phyloP scores from a whole-genome alignment of 2,329 filamentous ascomycete species.

The Microascus cirrosus region DNA sequence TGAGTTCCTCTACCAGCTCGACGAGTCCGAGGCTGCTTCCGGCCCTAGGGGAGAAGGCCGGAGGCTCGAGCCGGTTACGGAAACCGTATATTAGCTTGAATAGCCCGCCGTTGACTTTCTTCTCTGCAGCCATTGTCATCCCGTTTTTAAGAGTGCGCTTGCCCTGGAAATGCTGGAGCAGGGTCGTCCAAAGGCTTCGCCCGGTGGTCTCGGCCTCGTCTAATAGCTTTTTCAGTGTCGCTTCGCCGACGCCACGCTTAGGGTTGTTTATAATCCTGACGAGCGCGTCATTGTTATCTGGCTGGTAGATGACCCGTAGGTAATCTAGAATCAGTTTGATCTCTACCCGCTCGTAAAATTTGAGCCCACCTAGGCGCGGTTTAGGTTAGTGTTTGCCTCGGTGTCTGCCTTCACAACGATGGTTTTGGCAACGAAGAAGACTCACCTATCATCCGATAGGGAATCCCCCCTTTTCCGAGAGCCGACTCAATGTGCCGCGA shows the following conservation, averaged over 20 bases:
- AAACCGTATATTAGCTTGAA: conserved; percentile 28
- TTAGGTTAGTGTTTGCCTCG: background rate
- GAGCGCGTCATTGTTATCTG: conserved; percentile 78
- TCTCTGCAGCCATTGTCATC: conserved; percentile 37
- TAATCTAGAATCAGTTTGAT: conserved; percentile 85
- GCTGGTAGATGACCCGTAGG: conserved; percentile 71
- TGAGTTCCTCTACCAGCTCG: conserved; percentile 37
- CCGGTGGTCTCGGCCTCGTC: conserved; percentile 64
- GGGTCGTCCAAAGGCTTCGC: conserved; percentile 64
- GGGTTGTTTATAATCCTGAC: conserved; percentile 78
- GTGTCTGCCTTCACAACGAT: no score
- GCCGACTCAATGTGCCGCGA: conserved; percentile 80
- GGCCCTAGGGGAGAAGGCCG: conserved; percentile 11
- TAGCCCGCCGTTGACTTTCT: conserved; percentile 39
- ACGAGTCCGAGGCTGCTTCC: conserved; percentile 23
- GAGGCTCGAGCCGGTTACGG: conserved; percentile 15
- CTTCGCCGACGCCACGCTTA: conserved; percentile 67
- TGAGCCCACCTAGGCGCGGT: conserved; percentile 42
- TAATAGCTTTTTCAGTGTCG: conserved; percentile 61
- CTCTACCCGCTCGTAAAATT: conserved; percentile 86
- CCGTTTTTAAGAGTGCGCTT: conserved; percentile 33
- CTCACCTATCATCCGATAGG: conserved; percentile 78
- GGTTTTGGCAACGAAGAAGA: background rate
- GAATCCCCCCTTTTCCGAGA: conserved; percentile 67
- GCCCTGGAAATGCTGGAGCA: conserved; percentile 44